A percentile compares a stretch with the other conserved stretches of the same genome.
phyloP scores from a whole-genome alignment of 192 early-diverging fungal species.

The Spinellus fusiger region DNA sequence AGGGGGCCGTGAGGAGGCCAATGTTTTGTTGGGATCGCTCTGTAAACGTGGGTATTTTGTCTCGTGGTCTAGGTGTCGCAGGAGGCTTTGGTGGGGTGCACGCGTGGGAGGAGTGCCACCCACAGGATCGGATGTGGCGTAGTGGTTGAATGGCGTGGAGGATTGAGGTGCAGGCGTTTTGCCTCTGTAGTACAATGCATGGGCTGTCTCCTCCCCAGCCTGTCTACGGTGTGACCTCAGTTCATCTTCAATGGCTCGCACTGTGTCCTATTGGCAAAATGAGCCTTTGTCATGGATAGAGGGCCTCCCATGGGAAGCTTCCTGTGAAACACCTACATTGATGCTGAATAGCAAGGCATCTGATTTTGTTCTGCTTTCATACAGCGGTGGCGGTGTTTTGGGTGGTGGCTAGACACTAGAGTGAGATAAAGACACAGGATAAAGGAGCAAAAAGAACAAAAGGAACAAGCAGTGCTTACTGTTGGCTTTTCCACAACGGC shows the following conservation, averaged over 20 bases:
- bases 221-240: background rate
- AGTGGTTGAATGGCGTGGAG: background rate
- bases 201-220: background rate
- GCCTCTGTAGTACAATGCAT: background rate
- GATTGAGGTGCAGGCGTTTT: background rate
- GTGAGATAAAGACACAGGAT: too few species aligned
- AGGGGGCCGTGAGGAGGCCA: background rate
- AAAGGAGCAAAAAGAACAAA: background rate
- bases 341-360: background rate
- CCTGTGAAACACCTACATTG: background rate
- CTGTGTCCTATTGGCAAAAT: background rate
- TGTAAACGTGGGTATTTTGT: background rate
- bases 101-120: background rate
- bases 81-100: background rate
- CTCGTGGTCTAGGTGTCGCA: background rate
- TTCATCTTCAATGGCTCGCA: background rate
- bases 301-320: background rate
- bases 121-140: background rate
- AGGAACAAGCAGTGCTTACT: too few species aligned
- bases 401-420: background rate
- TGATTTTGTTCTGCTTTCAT: background rate
- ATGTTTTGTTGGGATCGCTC: background rate
- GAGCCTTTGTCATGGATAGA: too few species aligned
- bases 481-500: too few species aligned
- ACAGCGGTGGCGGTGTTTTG: background rate